Evolutionary conservation across 31 red algal species (phyloP).

Genomic region (Asparagopsis taxiformis): DNA sequence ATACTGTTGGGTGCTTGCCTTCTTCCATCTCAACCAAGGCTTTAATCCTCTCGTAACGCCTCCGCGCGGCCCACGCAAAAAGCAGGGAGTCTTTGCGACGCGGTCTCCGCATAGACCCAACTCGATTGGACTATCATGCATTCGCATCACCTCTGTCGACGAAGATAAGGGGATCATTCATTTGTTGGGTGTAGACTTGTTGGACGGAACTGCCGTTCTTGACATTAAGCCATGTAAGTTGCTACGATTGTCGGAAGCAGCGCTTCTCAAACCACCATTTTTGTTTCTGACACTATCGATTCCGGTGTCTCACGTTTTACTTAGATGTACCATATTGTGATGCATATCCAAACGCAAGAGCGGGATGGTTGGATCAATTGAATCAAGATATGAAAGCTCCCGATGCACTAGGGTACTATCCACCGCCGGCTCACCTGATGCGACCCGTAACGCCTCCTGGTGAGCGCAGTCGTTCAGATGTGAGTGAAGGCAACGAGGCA

Average conservation of each 20-base stretch:
- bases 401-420: constrained; percentile 49
- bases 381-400: constrained; percentile 79
- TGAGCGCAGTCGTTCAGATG: too few species aligned
- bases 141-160: constrained; percentile 68
- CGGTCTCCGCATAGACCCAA: constrained; percentile 89
- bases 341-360: constrained; percentile 53
- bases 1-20: constrained; percentile 64
- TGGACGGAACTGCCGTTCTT: constrained; percentile 84
- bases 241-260: neutral
- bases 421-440: constrained; percentile 60
- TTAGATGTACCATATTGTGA: constrained; percentile 70
- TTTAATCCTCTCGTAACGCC: constrained; percentile 70
- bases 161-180: constrained; percentile 52
- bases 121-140: constrained; percentile 70
- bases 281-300: too few species aligned
- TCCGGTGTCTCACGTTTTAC: neutral
- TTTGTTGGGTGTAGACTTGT: constrained; percentile 67
- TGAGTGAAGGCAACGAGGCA: neutral
- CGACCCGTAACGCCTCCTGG: constrained; percentile 11
- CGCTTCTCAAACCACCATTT: too few species aligned
- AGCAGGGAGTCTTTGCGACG: constrained; percentile 88
- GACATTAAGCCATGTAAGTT: constrained; percentile 78
- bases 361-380: constrained; percentile 69
- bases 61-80: constrained; percentile 54
- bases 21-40: constrained; percentile 66